Percentiles rank a stretch among this genome's conserved stretches.
These are phyloP conservation scores for Alternaria dauci DNA, from an alignment of 2,329 filamentous ascomycete species.

Conservation along the genomic window DNA sequence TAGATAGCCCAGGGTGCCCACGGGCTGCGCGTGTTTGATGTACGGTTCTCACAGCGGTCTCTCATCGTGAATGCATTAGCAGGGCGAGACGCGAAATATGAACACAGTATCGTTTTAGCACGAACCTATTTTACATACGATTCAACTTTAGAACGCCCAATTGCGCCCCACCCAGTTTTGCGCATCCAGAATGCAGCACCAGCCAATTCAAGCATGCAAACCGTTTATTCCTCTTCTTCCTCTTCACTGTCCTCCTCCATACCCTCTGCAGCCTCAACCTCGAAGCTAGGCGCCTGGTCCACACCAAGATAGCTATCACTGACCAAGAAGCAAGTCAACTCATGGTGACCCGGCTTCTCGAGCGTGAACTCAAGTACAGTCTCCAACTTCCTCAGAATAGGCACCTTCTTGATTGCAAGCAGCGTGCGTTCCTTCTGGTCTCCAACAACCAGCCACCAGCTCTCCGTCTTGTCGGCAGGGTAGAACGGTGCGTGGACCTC, in stretches of 20 bases:
- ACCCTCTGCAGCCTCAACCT: slow-evolving; percentile 83
- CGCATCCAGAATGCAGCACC: neutral
- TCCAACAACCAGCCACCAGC: slow-evolving; percentile 97
- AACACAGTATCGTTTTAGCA: neutral
- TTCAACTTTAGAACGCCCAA: neutral
- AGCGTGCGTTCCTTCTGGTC: slow-evolving; percentile 89
- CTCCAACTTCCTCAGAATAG: slow-evolving; percentile 79
- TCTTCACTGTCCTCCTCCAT: slow-evolving; percentile 95
- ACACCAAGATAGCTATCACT: slow-evolving; percentile 97
- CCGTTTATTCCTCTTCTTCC: slow-evolving; percentile 55
- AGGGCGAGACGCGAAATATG: neutral
- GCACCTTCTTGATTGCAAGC: slow-evolving; percentile 93
- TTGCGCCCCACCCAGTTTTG: slow-evolving; percentile 2
- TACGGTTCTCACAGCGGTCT: neutral
- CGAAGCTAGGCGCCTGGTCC: slow-evolving; percentile 92
- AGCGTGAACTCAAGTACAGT: slow-evolving; percentile 88
- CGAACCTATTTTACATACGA: slow-evolving; percentile 5
- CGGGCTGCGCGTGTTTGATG: too few species aligned
- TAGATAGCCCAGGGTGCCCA: too few species aligned
- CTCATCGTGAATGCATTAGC: neutral
- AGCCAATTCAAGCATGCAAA: neutral
- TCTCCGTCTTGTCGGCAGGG: slow-evolving; percentile 89
- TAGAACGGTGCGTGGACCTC: slow-evolving; percentile 96
- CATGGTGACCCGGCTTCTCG: slow-evolving; percentile 81
- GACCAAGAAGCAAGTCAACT: slow-evolving; percentile 92